Percentiles rank a stretch among this genome's conserved stretches.
phyloP scores from a whole-genome alignment of 495 filamentous ascomycete genomes.

The Evernia prunastri region DNA sequence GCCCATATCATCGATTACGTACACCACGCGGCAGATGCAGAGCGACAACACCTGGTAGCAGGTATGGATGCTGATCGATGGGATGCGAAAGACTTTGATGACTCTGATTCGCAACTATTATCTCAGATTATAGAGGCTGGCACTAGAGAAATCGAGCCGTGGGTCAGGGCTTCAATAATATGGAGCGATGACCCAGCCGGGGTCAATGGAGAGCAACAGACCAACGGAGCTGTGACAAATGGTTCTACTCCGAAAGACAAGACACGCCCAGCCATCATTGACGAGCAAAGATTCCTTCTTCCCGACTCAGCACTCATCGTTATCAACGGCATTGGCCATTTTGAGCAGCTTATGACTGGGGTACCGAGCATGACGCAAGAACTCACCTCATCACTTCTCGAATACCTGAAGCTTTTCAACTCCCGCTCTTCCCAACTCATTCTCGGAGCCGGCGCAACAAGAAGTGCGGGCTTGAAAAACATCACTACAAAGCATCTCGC shows the following conservation, averaged over 20 bases:
- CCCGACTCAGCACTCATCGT: constrained; percentile 74
- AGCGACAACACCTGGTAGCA: constrained; percentile 72
- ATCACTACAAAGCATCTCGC: constrained; percentile 96
- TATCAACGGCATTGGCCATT: constrained; percentile 71
- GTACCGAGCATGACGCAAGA: constrained; percentile 85
- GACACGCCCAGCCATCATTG: constrained; percentile 65
- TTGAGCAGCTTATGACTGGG: constrained; percentile 71
- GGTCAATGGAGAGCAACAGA: constrained; percentile 25
- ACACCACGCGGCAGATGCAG: constrained; percentile 61
- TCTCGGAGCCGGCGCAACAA: constrained; percentile 85
- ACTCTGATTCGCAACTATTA: constrained; percentile 57
- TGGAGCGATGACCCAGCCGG: constrained; percentile 46
- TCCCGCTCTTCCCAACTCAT: constrained; percentile 90
- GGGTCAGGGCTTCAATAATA: constrained; percentile 64
- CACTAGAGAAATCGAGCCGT: constrained; percentile 69
- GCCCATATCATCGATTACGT: constrained; percentile 90
- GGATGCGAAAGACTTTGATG: constrained; percentile 80
- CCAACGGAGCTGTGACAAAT: constrained; percentile 40
- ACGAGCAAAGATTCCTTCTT: constrained; percentile 79
- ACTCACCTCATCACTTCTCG: constrained; percentile 62
- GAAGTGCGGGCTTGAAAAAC: constrained; percentile 86
- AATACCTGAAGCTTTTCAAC: constrained; percentile 85
- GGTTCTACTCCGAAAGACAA: constrained; percentile 56
- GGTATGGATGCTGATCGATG: constrained; percentile 86
- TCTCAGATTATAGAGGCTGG: constrained; percentile 66